phyloP scores from a whole-genome alignment of 306 rosid genomes.

The Cyamopsis tetragonoloba region DNA sequence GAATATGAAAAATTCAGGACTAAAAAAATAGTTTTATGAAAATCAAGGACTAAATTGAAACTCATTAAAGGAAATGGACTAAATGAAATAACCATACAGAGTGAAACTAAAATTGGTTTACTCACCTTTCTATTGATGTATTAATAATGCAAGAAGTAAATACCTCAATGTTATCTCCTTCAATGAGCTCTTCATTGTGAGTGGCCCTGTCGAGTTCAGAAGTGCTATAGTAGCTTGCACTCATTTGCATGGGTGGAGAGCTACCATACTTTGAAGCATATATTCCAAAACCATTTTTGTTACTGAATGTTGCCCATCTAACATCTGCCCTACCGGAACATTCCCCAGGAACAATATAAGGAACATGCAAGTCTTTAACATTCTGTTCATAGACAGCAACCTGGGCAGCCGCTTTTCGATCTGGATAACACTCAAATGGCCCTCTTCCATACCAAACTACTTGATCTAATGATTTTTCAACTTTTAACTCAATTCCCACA shows the following conservation, averaged over 20 bases:
- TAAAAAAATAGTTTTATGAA: no score
- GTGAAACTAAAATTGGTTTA: no score
- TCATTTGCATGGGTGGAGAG: constrained; percentile 92
- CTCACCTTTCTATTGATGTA: not conserved
- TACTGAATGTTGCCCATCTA: constrained; percentile 82
- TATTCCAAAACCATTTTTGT: constrained; percentile 68
- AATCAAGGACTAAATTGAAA: no score
- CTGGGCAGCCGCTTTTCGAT: constrained; percentile 88
- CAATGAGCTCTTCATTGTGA: constrained; percentile 61
- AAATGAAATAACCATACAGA: no score
- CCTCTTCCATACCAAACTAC: constrained; percentile 91
- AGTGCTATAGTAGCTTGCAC: constrained; percentile 79
- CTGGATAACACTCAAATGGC: constrained; percentile 91
- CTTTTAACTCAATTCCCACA: constrained; percentile 67
- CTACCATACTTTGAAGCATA: constrained; percentile 74
- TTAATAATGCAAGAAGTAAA: not conserved
- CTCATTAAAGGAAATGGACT: no score
- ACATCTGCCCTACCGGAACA: constrained; percentile 87
- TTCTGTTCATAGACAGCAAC: constrained; percentile 60
- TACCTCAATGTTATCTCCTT: constrained; percentile 91
- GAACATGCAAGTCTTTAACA: constrained; percentile 79
- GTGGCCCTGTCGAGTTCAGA: constrained; percentile 72
- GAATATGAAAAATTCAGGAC: no score
- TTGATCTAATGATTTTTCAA: constrained; percentile 66
- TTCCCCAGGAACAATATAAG: constrained; percentile 87